Evolutionary conservation across 108 stramenopile species (phyloP).

Genomic region (Skeletonema marinoi): DNA sequence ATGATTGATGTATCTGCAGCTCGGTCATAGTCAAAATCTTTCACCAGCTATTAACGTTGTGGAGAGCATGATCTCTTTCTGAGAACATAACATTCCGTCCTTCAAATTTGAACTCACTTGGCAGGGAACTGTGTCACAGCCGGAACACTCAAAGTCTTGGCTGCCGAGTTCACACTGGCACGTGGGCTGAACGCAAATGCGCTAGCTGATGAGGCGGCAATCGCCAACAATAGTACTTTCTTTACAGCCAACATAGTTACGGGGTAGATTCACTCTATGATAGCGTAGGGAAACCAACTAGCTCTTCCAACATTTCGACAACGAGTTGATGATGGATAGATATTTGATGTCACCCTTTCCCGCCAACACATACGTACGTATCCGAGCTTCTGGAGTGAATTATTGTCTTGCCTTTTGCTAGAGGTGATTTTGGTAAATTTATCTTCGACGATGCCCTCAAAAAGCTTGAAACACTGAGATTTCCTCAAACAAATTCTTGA

Average conservation of each 20-base stretch:
- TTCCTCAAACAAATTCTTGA: neutral
- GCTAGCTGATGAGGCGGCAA: conserved; percentile 64
- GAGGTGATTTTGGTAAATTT: neutral
- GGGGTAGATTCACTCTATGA: neutral
- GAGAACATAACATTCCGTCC: too few relatives aligned
- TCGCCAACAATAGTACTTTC: conserved; percentile 71
- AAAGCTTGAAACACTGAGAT: neutral
- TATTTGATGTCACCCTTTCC: neutral
- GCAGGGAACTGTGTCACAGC: conserved; percentile 16
- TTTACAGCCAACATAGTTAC: conserved; percentile 48
- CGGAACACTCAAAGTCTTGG: conserved; percentile 32
- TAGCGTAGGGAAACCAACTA: neutral
- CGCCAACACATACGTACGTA: neutral
- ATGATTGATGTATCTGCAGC: neutral
- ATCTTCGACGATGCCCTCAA: neutral
- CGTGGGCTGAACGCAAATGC: conserved; percentile 64
- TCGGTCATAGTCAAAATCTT: neutral
- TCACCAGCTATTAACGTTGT: neutral
- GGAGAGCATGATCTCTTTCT: too few relatives aligned
- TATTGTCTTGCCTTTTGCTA: neutral
- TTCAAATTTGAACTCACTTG: conserved; percentile 22
- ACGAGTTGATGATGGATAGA: neutral
- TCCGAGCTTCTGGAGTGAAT: neutral
- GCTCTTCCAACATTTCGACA: neutral
- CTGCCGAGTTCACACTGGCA: conserved; percentile 33